Evolutionary conservation across 2,329 filamentous ascomycete species (phyloP).

Genomic region (Diplocarpon mali): DNA sequence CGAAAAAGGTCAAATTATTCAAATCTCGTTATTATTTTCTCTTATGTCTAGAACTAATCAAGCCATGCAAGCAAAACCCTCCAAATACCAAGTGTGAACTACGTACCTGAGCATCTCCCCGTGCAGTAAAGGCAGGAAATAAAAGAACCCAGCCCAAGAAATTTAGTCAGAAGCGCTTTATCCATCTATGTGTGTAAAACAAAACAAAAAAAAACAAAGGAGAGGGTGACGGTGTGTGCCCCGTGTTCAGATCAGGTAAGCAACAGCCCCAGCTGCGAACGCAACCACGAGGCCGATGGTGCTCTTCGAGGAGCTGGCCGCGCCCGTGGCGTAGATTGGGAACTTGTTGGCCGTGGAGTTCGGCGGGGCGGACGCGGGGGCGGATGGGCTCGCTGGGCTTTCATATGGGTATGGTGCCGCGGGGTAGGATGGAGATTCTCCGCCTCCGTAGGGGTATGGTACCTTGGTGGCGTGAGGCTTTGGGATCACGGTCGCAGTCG

Average conservation of each 20-base stretch:
- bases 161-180: no score
- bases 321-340: conserved; percentile 6
- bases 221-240: no score
- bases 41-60: no score
- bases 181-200: no score
- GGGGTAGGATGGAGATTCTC: not conserved
- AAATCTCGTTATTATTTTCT: no score
- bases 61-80: no score
- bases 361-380: not conserved
- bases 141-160: no score
- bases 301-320: conserved; percentile 10
- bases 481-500: conserved; percentile 6
- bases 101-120: no score
- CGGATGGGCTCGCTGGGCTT: not conserved
- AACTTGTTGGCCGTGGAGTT: not conserved
- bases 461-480: not conserved
- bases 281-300: conserved; percentile 4
- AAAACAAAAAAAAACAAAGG: no score
- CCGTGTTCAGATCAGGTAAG: conserved; percentile 1
- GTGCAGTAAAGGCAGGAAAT: no score
- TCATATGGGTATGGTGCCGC: not conserved
- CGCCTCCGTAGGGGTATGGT: conserved; percentile 8
- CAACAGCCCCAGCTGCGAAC: conserved; percentile 5
- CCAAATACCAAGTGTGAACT: no score
- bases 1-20: no score